Base-by-base conservation (phyloP, 2,329 filamentous ascomycete genomes). In the Phaeosphaeriaceae sp. region DNA sequence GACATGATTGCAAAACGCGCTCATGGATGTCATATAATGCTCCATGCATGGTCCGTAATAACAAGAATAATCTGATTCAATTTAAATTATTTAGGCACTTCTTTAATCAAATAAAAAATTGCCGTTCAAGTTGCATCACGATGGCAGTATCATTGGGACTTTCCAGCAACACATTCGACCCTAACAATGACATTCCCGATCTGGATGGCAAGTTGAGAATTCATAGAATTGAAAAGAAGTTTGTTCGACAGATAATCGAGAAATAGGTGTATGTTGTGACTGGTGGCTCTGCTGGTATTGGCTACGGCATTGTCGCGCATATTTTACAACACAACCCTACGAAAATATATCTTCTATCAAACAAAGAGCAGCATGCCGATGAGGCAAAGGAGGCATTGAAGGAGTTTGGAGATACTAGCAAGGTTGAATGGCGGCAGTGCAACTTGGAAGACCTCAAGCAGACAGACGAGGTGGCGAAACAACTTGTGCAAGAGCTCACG, bases 301-400 rank as follows among this genome's bases (percentile, higher is more conserved):
- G 79, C 13, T 81, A 76, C 50, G 79, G 79, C 18, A 81, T 82
- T 37, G 72, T 76, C 21, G 78, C 79, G 6, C 80, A 83, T 52
- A 65, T 82, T n/a, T 74, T 82, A 3, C 76, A 81, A 57, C 78
- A 81, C 61, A 77, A 77, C 37, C 68, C 76, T 1, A 63, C 67
- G 3, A 78, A 75, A 48, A 74, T 82, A 38, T 79, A 79, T 50
- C 68, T 82, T 3, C 70, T 82, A 3, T 77, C 77, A 15, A 78
- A 77, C 50, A 80, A 81, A 38, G 75, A 78, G 56, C 67, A 80
- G 17, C 77, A 81, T 59, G 72, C 77, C n/a, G 59, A 71, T 15
- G 74, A 79, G 48, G 78, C 78, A 1, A 61, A 76, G 36, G 66
- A 76, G 42, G 71, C 69, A 3, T 67, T 81, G 2, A 58, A 55